Conservation (phyloP, 306 rosid genomes). For the Fragaria vesca region DNA sequence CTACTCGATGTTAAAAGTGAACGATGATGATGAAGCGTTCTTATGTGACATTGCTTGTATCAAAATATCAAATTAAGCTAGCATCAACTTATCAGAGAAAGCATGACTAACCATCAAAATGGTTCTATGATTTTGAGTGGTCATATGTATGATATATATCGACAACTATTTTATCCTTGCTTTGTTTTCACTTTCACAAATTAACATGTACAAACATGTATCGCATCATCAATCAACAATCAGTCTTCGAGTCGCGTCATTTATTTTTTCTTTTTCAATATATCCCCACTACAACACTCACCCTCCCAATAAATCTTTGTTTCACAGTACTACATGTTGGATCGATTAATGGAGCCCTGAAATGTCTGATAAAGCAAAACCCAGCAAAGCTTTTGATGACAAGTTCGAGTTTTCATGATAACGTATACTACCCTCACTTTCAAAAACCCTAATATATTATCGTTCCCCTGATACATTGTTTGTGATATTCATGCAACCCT, state of each 20-base stretch:
- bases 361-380: slow-evolving; percentile 13
- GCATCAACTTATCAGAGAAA: no score
- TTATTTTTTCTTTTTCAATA: neutral
- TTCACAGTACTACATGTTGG: no score
- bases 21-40: no score
- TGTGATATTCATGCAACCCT: neutral
- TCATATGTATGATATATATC: neutral
- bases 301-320: no score
- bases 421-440: neutral
- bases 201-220: neutral
- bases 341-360: neutral
- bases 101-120: no score
- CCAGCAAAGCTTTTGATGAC: neutral
- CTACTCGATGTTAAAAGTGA: no score
- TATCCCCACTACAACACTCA: no score
- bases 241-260: neutral
- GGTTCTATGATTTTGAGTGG: neutral
- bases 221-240: slow-evolving; percentile 15
- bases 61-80: no score
- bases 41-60: no score
- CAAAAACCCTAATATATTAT: neutral
- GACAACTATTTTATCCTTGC: neutral
- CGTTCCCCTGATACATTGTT: neutral
- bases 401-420: slow-evolving; percentile 3
- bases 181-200: slow-evolving; percentile 11